Conservation (phyloP, 1,284 basidiomycete species). For the Trichosporon faecale region DNA sequence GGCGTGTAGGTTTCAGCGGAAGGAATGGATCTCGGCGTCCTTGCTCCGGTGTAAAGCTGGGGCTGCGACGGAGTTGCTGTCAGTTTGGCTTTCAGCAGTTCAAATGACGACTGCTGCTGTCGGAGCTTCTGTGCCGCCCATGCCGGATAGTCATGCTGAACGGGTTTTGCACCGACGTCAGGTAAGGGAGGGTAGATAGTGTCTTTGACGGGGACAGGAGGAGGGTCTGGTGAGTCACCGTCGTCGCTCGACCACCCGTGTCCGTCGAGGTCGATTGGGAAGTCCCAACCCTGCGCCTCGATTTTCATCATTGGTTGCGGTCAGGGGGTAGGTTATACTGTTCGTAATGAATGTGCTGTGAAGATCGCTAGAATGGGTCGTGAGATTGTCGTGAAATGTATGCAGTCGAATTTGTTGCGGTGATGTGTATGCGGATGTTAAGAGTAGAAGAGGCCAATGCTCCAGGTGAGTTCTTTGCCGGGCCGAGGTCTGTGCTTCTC, state of each 20-base stretch:
- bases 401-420: neutral
- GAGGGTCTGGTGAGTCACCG: neutral
- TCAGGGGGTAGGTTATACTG: neutral
- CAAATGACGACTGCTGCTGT: neutral
- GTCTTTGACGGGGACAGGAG: neutral
- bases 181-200: neutral
- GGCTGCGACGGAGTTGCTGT: neutral
- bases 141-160: neutral
- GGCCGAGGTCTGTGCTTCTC: neutral
- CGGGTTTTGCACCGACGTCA: neutral
- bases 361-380: neutral
- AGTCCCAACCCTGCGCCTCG: neutral
- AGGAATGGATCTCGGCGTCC: neutral
- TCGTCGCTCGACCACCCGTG: neutral
- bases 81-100: neutral
- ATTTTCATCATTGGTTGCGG: neutral
- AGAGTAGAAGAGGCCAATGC: neutral
- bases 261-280: neutral
- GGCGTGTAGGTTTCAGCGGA: neutral
- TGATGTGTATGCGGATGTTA: neutral
- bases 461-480: neutral
- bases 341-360: neutral
- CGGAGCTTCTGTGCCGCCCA: neutral
- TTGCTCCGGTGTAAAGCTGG: neutral
- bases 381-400: neutral